Evolutionary conservation across 2,329 filamentous ascomycete species (phyloP), one percentile per base, ranked within the genome.

Genomic region (Ceratocystis cacaofunesta): DNA sequence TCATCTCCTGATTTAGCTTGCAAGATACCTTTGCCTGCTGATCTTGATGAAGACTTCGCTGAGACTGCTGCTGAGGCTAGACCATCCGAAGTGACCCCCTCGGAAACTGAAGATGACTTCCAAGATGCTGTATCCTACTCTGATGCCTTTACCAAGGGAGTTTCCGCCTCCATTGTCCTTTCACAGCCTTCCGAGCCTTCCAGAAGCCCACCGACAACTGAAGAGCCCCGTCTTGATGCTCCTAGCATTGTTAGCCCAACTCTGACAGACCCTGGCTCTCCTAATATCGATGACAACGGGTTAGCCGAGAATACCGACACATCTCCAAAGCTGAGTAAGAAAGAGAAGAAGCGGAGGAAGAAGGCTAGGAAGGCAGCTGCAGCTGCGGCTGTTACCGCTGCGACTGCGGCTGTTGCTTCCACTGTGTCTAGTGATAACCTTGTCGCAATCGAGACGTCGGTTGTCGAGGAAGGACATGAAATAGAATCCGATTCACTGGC

Each of bases 291-390:
- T 7, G 55, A 32, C 8, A 15, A n/a, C 6, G 25, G 19, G 17
- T 36, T 58, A 8, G n/a, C 17, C 15, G 25, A n/a, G 5, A 36
- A n/a, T 36, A n/a, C 15, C 30, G 28, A n/a, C 25, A n/a, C 15
- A 8, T 58, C 55, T n/a, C 30, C 55, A 12, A 58, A 58, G 28
- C 30, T 58, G 55, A 58, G 55, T 30, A 58, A 58, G 28, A 58
- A 58, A 19, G 55, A 58, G 63, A 50, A 57, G 46, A 12, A 63
- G 17, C 17, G 61, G 19, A 30, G 43, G 32, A 68, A 64, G 61
- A 67, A 60, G 28, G 22, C 36, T 22, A 58, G 67, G 41, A 17
- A 63, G 15, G 22, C 62, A 19, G 3, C 66, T n/a, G 17, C 30
- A 36, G 41, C 65, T 30, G 50, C 19, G 30, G 41, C 57, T 41